Evolutionary conservation across 2,329 filamentous ascomycete species (phyloP).

Genomic region (Aspergillus sp.): DNA sequence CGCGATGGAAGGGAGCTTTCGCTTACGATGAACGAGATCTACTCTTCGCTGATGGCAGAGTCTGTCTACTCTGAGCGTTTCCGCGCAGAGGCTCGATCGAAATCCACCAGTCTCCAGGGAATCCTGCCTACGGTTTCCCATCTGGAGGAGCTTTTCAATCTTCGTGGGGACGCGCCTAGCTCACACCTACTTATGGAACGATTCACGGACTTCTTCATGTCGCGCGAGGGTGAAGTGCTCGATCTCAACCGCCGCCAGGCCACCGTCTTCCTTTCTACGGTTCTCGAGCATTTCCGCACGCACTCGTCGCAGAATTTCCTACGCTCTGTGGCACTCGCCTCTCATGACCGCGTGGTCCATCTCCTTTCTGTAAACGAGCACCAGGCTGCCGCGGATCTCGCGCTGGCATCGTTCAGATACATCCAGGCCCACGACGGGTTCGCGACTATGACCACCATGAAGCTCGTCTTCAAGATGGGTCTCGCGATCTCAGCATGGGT

Average conservation of each 20-base stretch:
- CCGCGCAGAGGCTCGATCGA: slow-evolving; percentile 36
- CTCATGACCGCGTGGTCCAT: slow-evolving; percentile 27
- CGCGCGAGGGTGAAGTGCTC: slow-evolving; percentile 29
- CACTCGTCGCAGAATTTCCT: slow-evolving; percentile 36
- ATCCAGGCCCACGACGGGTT: slow-evolving; percentile 34
- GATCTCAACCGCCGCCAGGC: slow-evolving; percentile 22
- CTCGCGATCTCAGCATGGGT: slow-evolving; percentile 37
- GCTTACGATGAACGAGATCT: slow-evolving; percentile 42
- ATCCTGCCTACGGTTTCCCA: slow-evolving; percentile 36
- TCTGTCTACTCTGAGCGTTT: slow-evolving; percentile 43
- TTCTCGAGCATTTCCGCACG: slow-evolving; percentile 35
- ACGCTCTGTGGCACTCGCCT: slow-evolving; percentile 39
- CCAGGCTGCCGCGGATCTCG: slow-evolving; percentile 33
- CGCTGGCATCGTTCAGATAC: slow-evolving; percentile 34
- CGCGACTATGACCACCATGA: slow-evolving; percentile 29
- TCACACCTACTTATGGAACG: slow-evolving; percentile 29
- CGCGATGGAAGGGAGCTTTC: slow-evolving; percentile 17
- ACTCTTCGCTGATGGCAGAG: slow-evolving; percentile 46
- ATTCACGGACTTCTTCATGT: slow-evolving; percentile 33
- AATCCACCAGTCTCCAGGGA: slow-evolving; percentile 38
- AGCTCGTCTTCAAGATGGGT: slow-evolving; percentile 36
- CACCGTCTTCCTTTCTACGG: slow-evolving; percentile 30
- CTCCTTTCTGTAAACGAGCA: slow-evolving; percentile 32
- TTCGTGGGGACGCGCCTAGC: slow-evolving; percentile 23
- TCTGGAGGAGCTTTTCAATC: slow-evolving; percentile 32